Evolutionary conservation across 2,329 filamentous ascomycete species (phyloP), one percentile per base, ranked within the genome.

Genomic region (Tolypocladium capitatum): DNA sequence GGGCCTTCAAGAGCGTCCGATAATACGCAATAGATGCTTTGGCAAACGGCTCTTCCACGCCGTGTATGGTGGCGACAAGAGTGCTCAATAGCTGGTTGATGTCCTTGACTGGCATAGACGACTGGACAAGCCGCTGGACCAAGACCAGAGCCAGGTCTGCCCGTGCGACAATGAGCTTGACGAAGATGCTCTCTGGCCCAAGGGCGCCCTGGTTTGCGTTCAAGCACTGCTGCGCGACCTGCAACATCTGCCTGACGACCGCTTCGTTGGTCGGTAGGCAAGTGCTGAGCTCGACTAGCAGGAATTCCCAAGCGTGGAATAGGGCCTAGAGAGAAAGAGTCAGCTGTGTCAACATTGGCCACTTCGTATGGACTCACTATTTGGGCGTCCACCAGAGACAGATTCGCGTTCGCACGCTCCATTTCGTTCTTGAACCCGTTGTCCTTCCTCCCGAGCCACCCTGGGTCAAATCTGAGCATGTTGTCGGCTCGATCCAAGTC

Each of bases 321-420:
- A 98, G 77, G 40, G 81, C 78, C 83, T 87, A 57, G 11, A n/a
- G 9, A 16, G 11, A n/a, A 11, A 16, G 16, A 10, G 49, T 60
- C 50, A 62, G 55, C 36, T 5, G 35, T 45, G 40, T 35, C 18
- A 6, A 42, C 7, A 27, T 28, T 28, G 18, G 16, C 9, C 38
- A 42, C 5, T 10, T 18, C 10, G 24, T 21, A 9, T 18, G 40
- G 28, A 27, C 42, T 40, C 72, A 86, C 82, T 54, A 92, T 83
- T 68, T 98, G 89, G 24, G 91, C 86, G 63, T 97, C 89, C 32
- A 98, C 88, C 32, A 95, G 72, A 24, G 90, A 94, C 46, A 98
- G 65, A 63, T 98, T 97, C 52, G 84, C 71, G 63, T 98, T 98
- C 38, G 91, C 92, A 51, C 81, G 81, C 58, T 83, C 78, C 66